Conservation (phyloP, 2,329 filamentous ascomycete genomes). For the Arthrinium phaeospermum region DNA sequence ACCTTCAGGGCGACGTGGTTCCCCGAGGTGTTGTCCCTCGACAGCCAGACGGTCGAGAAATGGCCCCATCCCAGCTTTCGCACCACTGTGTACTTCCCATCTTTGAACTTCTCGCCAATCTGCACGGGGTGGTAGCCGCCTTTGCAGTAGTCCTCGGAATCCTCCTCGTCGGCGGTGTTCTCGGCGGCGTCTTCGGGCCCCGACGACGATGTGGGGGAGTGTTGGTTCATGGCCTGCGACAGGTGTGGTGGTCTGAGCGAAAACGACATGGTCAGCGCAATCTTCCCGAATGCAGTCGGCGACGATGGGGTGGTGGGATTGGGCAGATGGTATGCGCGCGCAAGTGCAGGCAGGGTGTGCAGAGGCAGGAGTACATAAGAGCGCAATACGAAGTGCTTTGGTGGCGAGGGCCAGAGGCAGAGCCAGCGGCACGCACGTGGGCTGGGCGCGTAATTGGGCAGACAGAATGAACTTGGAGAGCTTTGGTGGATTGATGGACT, state of each 20-base stretch:
- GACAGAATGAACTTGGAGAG: constrained; percentile 14
- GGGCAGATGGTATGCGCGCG: neutral
- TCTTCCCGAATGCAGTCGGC: neutral
- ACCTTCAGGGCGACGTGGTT: constrained; percentile 99
- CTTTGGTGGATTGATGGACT: neutral
- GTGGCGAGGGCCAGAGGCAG: constrained; percentile 12
- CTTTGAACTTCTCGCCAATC: constrained; percentile 96
- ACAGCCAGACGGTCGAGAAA: constrained; percentile 94
- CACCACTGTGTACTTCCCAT: constrained; percentile 94
- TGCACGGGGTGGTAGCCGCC: constrained; percentile 96
- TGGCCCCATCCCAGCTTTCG: constrained; percentile 98
- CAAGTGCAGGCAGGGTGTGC: neutral
- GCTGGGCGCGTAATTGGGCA: constrained; percentile 26
- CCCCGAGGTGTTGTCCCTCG: constrained; percentile 81
- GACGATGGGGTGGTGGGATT: neutral
- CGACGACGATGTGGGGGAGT: constrained; percentile 78
- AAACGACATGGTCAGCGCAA: constrained; percentile 36
- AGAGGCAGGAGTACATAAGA: neutral
- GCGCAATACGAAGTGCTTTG: constrained; percentile 13
- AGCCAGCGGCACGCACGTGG: constrained; percentile 21
- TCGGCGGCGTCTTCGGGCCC: constrained; percentile 85
- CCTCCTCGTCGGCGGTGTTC: constrained; percentile 96
- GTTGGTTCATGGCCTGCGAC: constrained; percentile 63
- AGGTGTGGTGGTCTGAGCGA: constrained; percentile 60
- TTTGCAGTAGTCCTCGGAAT: constrained; percentile 99